Conservation (phyloP, 257 asterid species). For the Solanum ossicruentum region DNA sequence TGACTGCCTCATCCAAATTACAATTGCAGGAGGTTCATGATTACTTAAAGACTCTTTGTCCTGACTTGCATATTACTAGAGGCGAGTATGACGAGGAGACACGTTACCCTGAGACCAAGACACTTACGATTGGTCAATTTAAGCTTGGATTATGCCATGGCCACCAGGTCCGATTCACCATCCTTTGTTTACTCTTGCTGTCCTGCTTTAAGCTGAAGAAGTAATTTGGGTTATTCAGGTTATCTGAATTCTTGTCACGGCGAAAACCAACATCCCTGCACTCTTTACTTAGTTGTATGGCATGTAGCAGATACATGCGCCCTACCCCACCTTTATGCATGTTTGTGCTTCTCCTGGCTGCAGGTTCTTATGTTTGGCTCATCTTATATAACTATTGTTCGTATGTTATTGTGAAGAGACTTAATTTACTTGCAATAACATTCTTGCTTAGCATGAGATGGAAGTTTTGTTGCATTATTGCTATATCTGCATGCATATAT, state of each 20-base stretch:
- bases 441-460: not conserved
- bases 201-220: not conserved
- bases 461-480: not conserved
- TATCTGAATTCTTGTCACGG: not conserved
- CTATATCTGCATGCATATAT: not conserved
- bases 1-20: not conserved
- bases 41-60: conserved; percentile 79
- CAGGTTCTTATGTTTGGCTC: not conserved
- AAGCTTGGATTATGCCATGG: conserved; percentile 97
- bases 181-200: not conserved
- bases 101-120: conserved; percentile 87
- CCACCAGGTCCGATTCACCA: conserved; percentile 54
- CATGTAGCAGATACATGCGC: not conserved
- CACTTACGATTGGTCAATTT: conserved; percentile 82
- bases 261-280: not conserved
- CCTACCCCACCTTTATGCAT: not conserved
- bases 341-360: not conserved
- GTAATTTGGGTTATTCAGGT: not conserved
- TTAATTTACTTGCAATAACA: not conserved
- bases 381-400: not conserved
- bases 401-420: not conserved
- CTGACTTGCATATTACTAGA: conserved; percentile 77
- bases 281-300: not conserved
- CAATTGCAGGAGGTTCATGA: conserved; percentile 81
- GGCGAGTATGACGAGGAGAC: conserved; percentile 92